Base-by-base conservation (phyloP, 1,139 yeast genomes). In the Spencermartinsiella ligniputridi region DNA sequence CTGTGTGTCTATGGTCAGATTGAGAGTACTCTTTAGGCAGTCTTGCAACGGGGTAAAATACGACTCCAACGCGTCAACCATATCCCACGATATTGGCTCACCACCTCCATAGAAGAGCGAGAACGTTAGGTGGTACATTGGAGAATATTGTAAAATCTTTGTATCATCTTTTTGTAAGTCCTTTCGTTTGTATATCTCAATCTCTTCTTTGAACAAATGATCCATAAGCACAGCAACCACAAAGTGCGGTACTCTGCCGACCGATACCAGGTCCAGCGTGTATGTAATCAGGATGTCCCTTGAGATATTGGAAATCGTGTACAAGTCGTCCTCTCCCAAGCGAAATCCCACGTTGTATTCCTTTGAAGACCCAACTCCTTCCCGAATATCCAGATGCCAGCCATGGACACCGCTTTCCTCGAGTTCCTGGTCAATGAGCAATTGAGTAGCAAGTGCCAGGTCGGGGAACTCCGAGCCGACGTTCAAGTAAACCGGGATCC, bases 1-100 rank as follows among this genome's bases (percentile, higher is more conserved):
- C 60, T 88, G 95, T 1, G 95, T 74, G 53, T 86, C 92, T 17
- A 90, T 71, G 1, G 92, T 76, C 58, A 90, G 79, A 53, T 84
- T 81, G 30, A 89, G 76, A 50, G 79, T 73, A 29, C 76, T 75
- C 2, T 68, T 58, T 40, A 72, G 57, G 15, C 67, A 57, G 13
- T 59, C 50, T 35, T 76, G 58, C 35, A 79, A 69, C 3, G 79
- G 77, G 1, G 67, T 60, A 52, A 81, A 74, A 47, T 69, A 64
- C 21, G 61, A 54, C 9, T 66, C 58, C 24, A 79, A 56, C 11
- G 79, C 74, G 2, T 56, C 47, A 21, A 67, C 69, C 43, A 81
- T 72, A 39, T 79, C 81, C 89, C 88, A 83, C 1, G 69, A 69
- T 3, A 79, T 61, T 3, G 76, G 75, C 12, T 65, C 59, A 0